Evolutionary conservation across 371 early-diverging fungal genomes (phyloP).

Genomic region (Nosema granulosis): DNA sequence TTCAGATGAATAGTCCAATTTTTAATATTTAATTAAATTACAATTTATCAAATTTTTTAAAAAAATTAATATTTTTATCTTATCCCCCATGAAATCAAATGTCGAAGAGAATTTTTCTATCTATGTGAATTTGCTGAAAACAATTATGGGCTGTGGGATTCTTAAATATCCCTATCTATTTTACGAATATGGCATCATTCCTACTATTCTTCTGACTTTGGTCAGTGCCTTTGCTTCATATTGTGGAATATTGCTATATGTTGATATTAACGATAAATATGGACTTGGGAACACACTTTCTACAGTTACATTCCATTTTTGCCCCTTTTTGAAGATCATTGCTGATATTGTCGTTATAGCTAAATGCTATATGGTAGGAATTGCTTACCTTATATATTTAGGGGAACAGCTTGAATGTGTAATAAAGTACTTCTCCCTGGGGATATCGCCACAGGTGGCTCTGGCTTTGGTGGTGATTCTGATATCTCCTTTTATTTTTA

Average conservation of each 20-base stretch:
- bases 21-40: neutral
- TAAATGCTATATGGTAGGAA: constrained; percentile 46
- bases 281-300: constrained; percentile 26
- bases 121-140: constrained; percentile 50
- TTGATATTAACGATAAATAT: constrained; percentile 43
- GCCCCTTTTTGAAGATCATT: constrained; percentile 13
- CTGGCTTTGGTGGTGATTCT: constrained; percentile 10
- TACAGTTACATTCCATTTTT: constrained; percentile 26
- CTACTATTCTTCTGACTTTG: constrained; percentile 12
- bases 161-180: constrained; percentile 49
- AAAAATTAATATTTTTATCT: constrained; percentile 3
- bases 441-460: neutral
- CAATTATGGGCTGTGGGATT: constrained; percentile 47
- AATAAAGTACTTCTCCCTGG: neutral
- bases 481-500: constrained; percentile 35
- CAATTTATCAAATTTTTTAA: too few species aligned
- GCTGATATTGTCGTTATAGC: constrained; percentile 37
- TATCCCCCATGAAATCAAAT: constrained; percentile 9
- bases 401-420: constrained; percentile 5
- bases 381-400: constrained; percentile 39
- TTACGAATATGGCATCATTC: constrained; percentile 35
- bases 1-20: neutral
- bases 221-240: constrained; percentile 28
- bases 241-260: constrained; percentile 43
- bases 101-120: constrained; percentile 13